phyloP scores from a whole-genome alignment of 164 flowering plant genomes.

The Annona squamosa region DNA sequence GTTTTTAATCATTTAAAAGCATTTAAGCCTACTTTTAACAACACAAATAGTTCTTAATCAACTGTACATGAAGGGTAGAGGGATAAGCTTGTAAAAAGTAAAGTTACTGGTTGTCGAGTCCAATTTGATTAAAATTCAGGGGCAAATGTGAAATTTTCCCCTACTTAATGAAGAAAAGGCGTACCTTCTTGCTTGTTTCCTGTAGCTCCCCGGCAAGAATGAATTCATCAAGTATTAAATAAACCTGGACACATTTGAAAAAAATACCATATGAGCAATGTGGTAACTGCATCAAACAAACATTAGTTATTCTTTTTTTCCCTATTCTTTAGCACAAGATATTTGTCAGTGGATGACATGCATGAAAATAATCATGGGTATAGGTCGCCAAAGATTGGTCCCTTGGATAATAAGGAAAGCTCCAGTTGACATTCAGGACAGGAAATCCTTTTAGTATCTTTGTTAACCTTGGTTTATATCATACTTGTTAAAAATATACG shows the following conservation, averaged over 20 bases:
- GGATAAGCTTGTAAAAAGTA: not conserved
- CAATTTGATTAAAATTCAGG: not conserved
- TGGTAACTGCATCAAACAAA: not conserved
- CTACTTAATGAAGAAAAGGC: not conserved
- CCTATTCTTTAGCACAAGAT: no score
- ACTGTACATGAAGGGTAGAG: not conserved
- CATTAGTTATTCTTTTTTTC: not conserved
- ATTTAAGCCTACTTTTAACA: not conserved
- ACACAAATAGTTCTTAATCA: not conserved
- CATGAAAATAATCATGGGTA: no score
- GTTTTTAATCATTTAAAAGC: not conserved
- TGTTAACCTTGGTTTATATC: no score
- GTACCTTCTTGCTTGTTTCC: constrained; percentile 97
- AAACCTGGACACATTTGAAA: constrained; percentile 42
- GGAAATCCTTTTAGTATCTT: no score
- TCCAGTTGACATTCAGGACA: no score
- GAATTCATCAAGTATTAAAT: constrained; percentile 92
- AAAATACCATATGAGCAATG: not conserved
- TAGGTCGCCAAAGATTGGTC: no score
- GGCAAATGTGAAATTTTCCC: not conserved
- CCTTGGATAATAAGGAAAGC: no score
- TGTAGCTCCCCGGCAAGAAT: constrained; percentile 99
- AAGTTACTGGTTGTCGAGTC: not conserved
- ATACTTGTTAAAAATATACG: no score
- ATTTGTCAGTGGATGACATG: no score